phyloP scores from a whole-genome alignment of 306 rosid species.

The Astragalus membranaceus region DNA sequence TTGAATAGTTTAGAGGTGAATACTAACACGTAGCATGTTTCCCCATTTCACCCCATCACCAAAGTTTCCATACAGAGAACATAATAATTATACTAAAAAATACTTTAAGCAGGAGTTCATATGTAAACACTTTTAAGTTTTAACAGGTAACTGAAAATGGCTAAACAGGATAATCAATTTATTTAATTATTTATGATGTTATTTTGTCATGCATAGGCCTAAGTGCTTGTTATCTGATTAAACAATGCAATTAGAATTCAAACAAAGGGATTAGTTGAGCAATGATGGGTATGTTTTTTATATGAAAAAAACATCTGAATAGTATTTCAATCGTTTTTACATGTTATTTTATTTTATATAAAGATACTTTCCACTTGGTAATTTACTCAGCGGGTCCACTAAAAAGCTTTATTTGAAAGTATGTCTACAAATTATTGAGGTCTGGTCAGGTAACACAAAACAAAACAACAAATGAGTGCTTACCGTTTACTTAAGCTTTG shows the following conservation, averaged over 20 bases:
- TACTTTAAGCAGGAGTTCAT: no score
- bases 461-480: slow-evolving; percentile 23
- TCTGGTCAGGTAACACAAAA: background rate
- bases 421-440: slow-evolving; percentile 26
- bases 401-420: slow-evolving; percentile 25
- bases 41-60: slow-evolving; percentile 8
- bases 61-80: background rate
- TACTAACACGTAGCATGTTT: background rate
- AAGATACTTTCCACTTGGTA: slow-evolving; percentile 20
- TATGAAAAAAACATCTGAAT: slow-evolving; percentile 9
- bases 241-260: background rate
- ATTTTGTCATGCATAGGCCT: background rate
- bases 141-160: no score
- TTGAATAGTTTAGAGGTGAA: background rate
- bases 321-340: background rate
- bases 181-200: no score
- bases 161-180: no score
- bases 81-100: no score
- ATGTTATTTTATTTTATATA: background rate
- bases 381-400: slow-evolving; percentile 33
- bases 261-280: slow-evolving; percentile 1
- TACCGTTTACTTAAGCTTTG: slow-evolving; percentile 39
- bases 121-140: no score
- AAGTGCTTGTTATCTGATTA: slow-evolving; percentile 1
- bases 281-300: background rate